Evolutionary conservation across 208 protist genomes (phyloP), one percentile per base, ranked within the genome.

Genomic region (Trypanosomatidae sp.): DNA sequence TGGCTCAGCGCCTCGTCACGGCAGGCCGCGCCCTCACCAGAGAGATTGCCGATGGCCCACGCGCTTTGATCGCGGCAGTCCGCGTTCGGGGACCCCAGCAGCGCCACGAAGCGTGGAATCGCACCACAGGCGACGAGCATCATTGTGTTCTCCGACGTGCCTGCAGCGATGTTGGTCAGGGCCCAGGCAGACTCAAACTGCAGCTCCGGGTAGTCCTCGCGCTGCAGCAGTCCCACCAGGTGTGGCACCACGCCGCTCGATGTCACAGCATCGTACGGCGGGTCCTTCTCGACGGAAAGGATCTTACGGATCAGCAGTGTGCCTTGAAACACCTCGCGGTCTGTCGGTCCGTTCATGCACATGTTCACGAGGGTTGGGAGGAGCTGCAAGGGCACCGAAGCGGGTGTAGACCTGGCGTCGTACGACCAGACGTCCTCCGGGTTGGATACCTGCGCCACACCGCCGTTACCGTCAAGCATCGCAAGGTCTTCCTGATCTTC

Each of bases 151-250:
- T 98, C 84, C 19, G 96, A 91, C 22, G 96, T 98, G 49, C 99
- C 99, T 13, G 98, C 99, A 19, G 98, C 98, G 66, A 99, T 98
- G 89, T 99, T 99, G 4, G 99, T 99, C 39, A 99, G 87, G 3
- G 98, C 98, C 99, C 99, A 99, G 5, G 98, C 98, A 17, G 97
- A 90, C 91, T 99, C 99, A 82, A 99, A 99, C 92, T 99, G 98
- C 68, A 99, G 81, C 66, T 92, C 71, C 2, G 90, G 84, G 65
- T 85, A 76, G 19, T 98, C 84, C 46, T 77, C 64, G n/a, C 73
- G 77, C 58, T 88, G 73, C 41, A 99, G 87, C 72, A 99, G 94
- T 39, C 94, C 44, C 4, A 99, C 92, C 36, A 99, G 86, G 43
- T 78, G 74, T n/a, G 98, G 97, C 22, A 99, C 89, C 1, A 99